A percentile compares a stretch with the other conserved stretches of the same genome.
phyloP scores from a whole-genome alignment of 2,329 filamentous ascomycete genomes.

The Aphanocladium album region DNA sequence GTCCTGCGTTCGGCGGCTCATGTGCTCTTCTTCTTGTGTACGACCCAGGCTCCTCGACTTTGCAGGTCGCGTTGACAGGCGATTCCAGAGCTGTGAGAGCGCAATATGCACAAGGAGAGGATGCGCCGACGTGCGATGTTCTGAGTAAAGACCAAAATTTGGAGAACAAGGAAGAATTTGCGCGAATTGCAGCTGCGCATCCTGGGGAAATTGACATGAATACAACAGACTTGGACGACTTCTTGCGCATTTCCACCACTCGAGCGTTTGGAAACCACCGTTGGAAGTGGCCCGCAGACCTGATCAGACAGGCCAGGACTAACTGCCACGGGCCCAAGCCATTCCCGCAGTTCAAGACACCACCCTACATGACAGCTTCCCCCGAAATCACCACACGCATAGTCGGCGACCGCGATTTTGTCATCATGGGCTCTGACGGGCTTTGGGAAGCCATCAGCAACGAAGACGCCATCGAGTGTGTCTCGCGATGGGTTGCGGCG shows the following conservation, averaged over 20 bases:
- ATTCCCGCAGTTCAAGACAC: neutral
- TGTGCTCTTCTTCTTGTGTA: slow-evolving; percentile 1
- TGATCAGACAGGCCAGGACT: neutral
- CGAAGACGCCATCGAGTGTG: slow-evolving; percentile 14
- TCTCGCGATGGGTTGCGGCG: slow-evolving; percentile 15
- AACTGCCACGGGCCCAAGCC: slow-evolving; percentile 1
- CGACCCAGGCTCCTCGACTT: neutral
- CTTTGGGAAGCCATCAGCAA: slow-evolving; percentile 16
- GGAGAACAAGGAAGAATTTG: neutral
- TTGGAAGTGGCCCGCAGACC: slow-evolving; percentile 2
- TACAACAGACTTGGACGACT: neutral
- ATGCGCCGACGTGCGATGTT: neutral
- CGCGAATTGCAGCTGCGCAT: neutral
- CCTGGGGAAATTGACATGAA: neutral
- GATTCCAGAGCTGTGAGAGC: slow-evolving; percentile 2
- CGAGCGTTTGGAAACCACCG: neutral
- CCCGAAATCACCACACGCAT: slow-evolving; percentile 13
- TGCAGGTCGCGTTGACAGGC: neutral
- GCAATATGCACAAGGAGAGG: neutral
- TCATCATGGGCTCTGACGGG: slow-evolving; percentile 17
- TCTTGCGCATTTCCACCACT: neutral
- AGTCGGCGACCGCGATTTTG: slow-evolving; percentile 13
- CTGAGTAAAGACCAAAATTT: neutral
- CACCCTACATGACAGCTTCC: slow-evolving; percentile 14
- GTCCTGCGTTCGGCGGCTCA: slow-evolving; percentile 2